Conservation (phyloP, 2,329 filamentous ascomycete genomes). For the Epichloe amarillans region DNA sequence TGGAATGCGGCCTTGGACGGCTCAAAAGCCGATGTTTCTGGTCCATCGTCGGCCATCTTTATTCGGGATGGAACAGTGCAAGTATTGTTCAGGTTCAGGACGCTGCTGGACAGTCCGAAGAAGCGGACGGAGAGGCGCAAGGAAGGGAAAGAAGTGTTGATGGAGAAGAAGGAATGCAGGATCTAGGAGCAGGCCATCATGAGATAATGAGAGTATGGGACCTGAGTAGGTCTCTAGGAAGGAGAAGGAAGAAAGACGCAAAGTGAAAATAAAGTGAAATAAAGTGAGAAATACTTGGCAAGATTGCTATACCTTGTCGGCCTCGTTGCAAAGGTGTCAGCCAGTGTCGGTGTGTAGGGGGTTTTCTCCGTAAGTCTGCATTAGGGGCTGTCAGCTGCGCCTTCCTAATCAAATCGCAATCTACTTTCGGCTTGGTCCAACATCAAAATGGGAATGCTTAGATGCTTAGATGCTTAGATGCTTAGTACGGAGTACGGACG, state of each 20-base stretch:
- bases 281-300: not conserved
- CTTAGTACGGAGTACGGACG: not conserved
- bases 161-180: not conserved
- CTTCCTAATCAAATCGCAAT: not conserved
- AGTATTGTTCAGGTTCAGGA: not conserved
- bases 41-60: conserved; percentile 1
- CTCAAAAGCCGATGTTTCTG: not conserved
- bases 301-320: not conserved
- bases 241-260: not conserved
- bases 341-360: no score
- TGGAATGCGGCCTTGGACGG: not conserved
- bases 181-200: not conserved
- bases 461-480: not conserved
- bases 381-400: not conserved
- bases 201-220: not conserved
- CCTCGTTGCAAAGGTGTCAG: not conserved
- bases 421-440: not conserved
- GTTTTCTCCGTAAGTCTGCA: no score
- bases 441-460: not conserved
- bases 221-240: not conserved
- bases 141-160: not conserved
- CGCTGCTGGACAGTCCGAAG: conserved; percentile 11
- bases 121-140: not conserved
- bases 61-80: not conserved
- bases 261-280: not conserved